Evolutionary conservation across 768 basidiomycete species (phyloP).

Genomic region (Mycena rebaudengoi): DNA sequence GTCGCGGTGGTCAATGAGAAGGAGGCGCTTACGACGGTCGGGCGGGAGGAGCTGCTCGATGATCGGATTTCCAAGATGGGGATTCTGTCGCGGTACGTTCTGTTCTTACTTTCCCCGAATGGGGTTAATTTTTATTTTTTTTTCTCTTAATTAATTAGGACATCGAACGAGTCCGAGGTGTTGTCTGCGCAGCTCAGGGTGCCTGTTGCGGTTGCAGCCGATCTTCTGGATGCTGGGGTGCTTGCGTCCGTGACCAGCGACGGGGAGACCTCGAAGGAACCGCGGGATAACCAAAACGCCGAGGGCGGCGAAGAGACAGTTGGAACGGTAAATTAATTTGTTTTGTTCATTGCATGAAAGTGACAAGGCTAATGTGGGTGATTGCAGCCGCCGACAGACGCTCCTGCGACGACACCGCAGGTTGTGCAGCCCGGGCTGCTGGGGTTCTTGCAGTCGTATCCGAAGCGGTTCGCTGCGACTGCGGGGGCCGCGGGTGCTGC

Average conservation of each 20-base stretch:
- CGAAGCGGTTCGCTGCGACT: slow-evolving; percentile 54
- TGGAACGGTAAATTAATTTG: slow-evolving; percentile 32
- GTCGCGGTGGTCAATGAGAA: slow-evolving; percentile 77
- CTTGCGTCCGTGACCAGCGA: slow-evolving; percentile 10
- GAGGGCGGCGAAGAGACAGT: slow-evolving; percentile 23
- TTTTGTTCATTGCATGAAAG: slow-evolving; percentile 16
- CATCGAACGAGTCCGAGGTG: slow-evolving; percentile 62
- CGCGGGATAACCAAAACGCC: slow-evolving; percentile 27
- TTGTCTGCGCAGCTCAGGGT: slow-evolving; percentile 67
- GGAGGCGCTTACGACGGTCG: slow-evolving; percentile 74
- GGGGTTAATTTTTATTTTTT: slow-evolving; percentile 15
- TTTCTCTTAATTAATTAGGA: slow-evolving; percentile 46
- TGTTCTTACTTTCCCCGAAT: slow-evolving; percentile 14
- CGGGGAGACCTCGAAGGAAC: slow-evolving; percentile 32
- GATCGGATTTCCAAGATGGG: slow-evolving; percentile 72
- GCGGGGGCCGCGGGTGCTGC: slow-evolving; percentile 29
- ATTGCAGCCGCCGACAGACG: slow-evolving; percentile 34
- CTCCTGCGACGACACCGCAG: slow-evolving; percentile 1
- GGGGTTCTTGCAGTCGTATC: slow-evolving; percentile 71
- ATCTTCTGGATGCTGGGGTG: slow-evolving; percentile 54
- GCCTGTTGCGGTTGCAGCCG: slow-evolving; percentile 68
- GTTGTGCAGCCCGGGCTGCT: slow-evolving; percentile 24
- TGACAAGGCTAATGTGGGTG: no score
- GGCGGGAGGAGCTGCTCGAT: slow-evolving; percentile 81
- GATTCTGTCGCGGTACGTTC: slow-evolving; percentile 70